Evolutionary conservation across 1,284 basidiomycete genomes (phyloP), one percentile per base, ranked within the genome.

Genomic region (Coniferiporia sulphurascens): DNA sequence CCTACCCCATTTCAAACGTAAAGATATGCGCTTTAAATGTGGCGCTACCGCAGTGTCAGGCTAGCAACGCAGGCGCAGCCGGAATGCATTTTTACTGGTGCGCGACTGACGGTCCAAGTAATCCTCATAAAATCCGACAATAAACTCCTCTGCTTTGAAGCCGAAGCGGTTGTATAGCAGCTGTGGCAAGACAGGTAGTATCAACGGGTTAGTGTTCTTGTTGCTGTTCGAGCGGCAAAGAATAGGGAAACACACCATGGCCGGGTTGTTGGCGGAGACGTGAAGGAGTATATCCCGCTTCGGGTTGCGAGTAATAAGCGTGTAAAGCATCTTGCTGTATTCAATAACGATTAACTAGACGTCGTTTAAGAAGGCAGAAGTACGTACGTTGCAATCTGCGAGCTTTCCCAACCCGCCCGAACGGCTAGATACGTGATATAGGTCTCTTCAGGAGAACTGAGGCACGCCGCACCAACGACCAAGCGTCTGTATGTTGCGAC

Each of bases 111-210:
- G 72, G 65, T 86, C 81, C 17, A 91, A 73, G 68, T 90, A 91
- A 48, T 84, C 78, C 49, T 89, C 85, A 64, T 91, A 91, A 65
- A 91, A 91, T 17, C 86, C 87, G 32, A 82, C 81, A 41, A 91
- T 78, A 64, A 90, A 91, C 68, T 88, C 87, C 70, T 91, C 89
- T 0, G 87, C 86, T 66, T 91, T 91, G 78, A 91, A 91, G 17
- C 89, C 89, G 65, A 91, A 91, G 55, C 83, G 82, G 64, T 91
- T 91, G 71, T 91, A 91, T 13, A 91, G 69, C 4, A 91, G 73
- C 89, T 90, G 58, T 34, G 41, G 32, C 38, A 46, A 46, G 38
- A 41, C 9, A 41, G 36, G 36, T 6, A 41, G 7, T 12, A 12
- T 41, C 7, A 46, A 12, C 12, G 19, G 17, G 13, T 46, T n/a